phyloP scores from a whole-genome alignment of 768 basidiomycete species.

The Tricholoma furcatifolium region DNA sequence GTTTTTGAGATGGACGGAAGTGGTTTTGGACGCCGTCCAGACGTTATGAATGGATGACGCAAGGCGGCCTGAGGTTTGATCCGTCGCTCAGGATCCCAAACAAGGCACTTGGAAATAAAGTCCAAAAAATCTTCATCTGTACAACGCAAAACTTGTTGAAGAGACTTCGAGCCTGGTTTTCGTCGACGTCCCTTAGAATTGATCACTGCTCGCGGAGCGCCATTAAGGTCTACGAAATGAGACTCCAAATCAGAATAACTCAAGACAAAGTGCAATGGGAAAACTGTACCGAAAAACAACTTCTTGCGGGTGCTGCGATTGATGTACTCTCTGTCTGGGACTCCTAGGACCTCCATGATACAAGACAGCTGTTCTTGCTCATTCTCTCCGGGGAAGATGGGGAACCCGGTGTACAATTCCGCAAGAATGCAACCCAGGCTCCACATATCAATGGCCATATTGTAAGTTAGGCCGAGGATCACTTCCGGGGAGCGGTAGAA shows the following conservation, averaged over 20 bases:
- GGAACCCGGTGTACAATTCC: constrained; percentile 95
- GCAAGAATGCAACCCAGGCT: constrained; percentile 97
- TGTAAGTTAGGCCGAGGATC: constrained; percentile 98
- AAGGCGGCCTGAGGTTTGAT: constrained; percentile 92
- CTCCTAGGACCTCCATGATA: constrained; percentile 98
- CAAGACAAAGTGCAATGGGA: constrained; percentile 20
- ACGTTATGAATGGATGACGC: constrained; percentile 85
- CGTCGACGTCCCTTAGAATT: constrained; percentile 96
- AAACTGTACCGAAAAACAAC: constrained; percentile 82
- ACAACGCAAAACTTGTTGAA: constrained; percentile 85
- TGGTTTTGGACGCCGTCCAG: constrained; percentile 56
- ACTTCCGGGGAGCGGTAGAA: constrained; percentile 99
- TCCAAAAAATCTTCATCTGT: constrained; percentile 96
- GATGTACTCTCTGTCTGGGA: constrained; percentile 93
- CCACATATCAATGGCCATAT: constrained; percentile 99
- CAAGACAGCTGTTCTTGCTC: constrained; percentile 98
- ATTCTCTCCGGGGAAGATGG: constrained; percentile 98
- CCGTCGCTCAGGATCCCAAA: constrained; percentile 96
- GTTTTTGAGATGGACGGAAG: constrained; percentile 49
- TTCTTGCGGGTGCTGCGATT: constrained; percentile 93
- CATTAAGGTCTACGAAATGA: constrained; percentile 71
- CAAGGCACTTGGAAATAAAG: constrained; percentile 95
- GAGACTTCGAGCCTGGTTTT: constrained; percentile 86
- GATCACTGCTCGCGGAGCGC: constrained; percentile 89
- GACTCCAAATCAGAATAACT: background rate